Conservation (phyloP, 208 protist species). For the Leishmania gerbilli region DNA sequence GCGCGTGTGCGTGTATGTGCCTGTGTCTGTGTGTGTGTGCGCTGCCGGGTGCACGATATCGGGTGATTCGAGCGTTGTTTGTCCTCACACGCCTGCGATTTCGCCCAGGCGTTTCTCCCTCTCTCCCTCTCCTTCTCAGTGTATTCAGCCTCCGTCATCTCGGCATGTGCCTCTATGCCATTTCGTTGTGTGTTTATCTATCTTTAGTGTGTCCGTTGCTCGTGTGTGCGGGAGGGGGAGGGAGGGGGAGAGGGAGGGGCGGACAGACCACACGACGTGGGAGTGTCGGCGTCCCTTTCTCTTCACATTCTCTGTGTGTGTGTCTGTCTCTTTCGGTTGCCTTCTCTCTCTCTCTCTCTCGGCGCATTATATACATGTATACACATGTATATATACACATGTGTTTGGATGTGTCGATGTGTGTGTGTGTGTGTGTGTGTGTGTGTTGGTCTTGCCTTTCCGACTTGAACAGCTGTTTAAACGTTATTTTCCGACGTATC, state of each 20-base stretch:
- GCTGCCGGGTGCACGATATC: background rate
- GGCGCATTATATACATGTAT: background rate
- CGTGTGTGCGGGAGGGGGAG: background rate
- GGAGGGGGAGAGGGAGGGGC: background rate
- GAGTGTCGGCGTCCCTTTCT: background rate
- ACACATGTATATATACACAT: no score
- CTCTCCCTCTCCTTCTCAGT: background rate
- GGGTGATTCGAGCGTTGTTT: background rate
- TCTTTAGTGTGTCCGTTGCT: background rate
- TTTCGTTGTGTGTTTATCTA: background rate
- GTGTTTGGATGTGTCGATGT: background rate
- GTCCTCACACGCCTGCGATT: background rate
- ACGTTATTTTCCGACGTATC: background rate
- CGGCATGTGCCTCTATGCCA: background rate
- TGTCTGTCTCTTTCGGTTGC: background rate
- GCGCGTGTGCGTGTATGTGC: background rate
- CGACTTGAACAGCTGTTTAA: background rate
- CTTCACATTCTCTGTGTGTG: background rate
- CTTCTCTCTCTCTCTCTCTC: background rate
- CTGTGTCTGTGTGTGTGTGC: background rate
- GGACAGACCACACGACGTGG: background rate
- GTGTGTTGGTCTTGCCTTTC: background rate
- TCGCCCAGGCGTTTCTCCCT: background rate
- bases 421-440: background rate
- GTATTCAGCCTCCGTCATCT: background rate